Percentiles rank a stretch among this genome's conserved stretches.
phyloP scores from a whole-genome alignment of 306 rosid genomes.

The Urtica urens region DNA sequence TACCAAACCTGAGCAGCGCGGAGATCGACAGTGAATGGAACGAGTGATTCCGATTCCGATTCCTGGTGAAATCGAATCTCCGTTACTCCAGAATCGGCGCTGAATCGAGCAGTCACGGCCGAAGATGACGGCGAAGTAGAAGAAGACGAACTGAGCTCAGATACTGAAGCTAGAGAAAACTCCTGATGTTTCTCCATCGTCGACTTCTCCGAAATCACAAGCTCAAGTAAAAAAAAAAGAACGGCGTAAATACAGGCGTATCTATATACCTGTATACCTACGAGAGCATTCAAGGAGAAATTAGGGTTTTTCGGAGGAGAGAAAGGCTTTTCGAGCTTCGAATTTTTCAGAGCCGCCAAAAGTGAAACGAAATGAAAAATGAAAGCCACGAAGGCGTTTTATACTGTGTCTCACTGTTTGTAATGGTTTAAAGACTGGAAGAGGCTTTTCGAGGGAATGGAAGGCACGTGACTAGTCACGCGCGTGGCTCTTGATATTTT shows the following conservation, averaged over 20 bases:
- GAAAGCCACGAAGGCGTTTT: constrained; percentile 1
- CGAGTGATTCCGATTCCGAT: constrained; percentile 26
- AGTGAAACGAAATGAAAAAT: constrained; percentile 1
- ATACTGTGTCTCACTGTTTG: constrained; percentile 6
- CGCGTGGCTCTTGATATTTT: background rate
- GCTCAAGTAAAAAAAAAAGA: background rate
- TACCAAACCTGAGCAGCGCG: constrained; percentile 45
- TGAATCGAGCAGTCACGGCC: constrained; percentile 60
- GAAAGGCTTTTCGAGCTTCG: constrained; percentile 7
- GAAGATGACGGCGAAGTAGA: constrained; percentile 20
- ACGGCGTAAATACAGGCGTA: background rate
- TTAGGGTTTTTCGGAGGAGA: constrained; percentile 65
- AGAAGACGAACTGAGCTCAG: constrained; percentile 37
- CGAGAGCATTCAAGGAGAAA: background rate
- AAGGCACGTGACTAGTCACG: constrained; percentile 1
- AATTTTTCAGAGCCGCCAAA: constrained; percentile 57
- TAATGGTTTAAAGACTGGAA: background rate
- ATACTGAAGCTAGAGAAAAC: constrained; percentile 41
- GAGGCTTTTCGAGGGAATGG: background rate
- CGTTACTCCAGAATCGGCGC: constrained; percentile 23
- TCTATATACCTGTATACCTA: too few species aligned
- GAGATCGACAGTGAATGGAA: constrained; percentile 40
- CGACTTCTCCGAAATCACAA: constrained; percentile 20
- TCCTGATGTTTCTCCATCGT: constrained; percentile 50
- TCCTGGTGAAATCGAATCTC: constrained; percentile 46